Percentiles rank a stretch among this genome's conserved stretches.
These are phyloP conservation scores for Zoysia matrella DNA, from an alignment of 202 grass and related monocot species.

Conservation along the genomic window DNA sequence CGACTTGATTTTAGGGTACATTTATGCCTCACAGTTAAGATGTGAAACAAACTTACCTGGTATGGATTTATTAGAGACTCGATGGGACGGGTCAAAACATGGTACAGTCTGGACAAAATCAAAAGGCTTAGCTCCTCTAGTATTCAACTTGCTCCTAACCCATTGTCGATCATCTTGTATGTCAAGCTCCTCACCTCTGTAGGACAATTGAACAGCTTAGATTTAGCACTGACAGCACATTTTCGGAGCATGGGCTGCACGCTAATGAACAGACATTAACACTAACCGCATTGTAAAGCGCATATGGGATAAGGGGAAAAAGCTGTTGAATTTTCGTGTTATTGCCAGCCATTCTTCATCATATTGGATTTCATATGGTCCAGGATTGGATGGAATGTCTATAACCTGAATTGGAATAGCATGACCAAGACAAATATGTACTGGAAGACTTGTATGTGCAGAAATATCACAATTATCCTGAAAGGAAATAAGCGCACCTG, in stretches of 20 bases:
- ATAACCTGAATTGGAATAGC: constrained; percentile 64
- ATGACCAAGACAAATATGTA: constrained; percentile 35
- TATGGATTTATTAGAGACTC: constrained; percentile 31
- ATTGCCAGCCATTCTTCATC: constrained; percentile 98
- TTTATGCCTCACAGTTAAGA: constrained; percentile 1
- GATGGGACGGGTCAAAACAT: constrained; percentile 62
- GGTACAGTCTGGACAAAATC: constrained; percentile 73
- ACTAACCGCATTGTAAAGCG: constrained; percentile 43
- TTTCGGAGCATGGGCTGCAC: constrained; percentile 25
- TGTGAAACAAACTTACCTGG: constrained; percentile 46
- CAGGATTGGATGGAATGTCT: constrained; percentile 78
- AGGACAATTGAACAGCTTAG: constrained; percentile 29
- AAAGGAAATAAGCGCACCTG: constrained; percentile 51
- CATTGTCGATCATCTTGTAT: constrained; percentile 61
- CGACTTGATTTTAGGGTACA: not conserved
- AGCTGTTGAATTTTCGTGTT: constrained; percentile 73
- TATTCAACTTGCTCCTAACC: constrained; percentile 76
- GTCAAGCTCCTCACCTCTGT: constrained; percentile 69
- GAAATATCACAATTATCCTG: constrained; percentile 9
- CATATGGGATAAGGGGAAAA: constrained; percentile 64
- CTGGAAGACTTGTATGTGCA: constrained; percentile 28
- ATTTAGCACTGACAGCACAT: constrained; percentile 31
- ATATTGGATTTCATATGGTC: constrained; percentile 85
- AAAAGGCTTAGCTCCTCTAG: constrained; percentile 76
- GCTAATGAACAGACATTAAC: not conserved